These are phyloP conservation scores for Fusarium udum DNA, from an alignment of 2,329 filamentous ascomycete species.

Conservation along the genomic window DNA sequence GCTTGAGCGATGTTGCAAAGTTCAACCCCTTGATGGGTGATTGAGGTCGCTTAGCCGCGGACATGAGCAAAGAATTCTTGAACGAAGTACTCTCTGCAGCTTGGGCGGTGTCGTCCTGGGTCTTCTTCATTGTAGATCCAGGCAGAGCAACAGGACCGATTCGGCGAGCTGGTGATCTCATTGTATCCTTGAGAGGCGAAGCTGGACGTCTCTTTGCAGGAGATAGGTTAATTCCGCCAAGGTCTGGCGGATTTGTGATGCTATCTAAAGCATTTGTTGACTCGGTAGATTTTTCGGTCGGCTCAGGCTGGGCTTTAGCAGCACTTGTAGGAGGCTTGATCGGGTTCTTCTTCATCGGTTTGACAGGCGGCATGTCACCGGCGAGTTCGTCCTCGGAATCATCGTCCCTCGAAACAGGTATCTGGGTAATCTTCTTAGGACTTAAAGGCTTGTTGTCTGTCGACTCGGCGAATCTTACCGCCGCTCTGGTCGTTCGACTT, in stretches of 20 bases:
- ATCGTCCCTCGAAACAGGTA: conserved; percentile 59
- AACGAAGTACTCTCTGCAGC: conserved; percentile 45
- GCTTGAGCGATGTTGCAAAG: conserved; percentile 39
- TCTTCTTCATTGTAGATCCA: conserved; percentile 47
- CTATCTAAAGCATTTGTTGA: conserved; percentile 44
- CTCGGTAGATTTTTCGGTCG: conserved; percentile 30
- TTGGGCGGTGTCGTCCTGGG: conserved; percentile 14
- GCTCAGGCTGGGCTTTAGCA: conserved; percentile 17
- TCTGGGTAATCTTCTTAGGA: conserved; percentile 72
- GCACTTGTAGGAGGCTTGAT: conserved; percentile 56
- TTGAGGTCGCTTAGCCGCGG: conserved; percentile 61
- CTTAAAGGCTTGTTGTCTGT: conserved; percentile 64
- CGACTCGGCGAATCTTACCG: conserved; percentile 45
- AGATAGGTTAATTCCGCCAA: conserved; percentile 56
- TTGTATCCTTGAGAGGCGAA: conserved; percentile 63
- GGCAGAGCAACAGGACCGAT: conserved; percentile 46
- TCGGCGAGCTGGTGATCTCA: conserved; percentile 65
- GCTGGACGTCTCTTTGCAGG: conserved; percentile 64
- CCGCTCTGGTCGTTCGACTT: conserved; percentile 49
- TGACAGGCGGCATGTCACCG: conserved; percentile 60
- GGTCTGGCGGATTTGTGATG: conserved; percentile 49
- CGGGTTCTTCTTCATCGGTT: conserved; percentile 64
- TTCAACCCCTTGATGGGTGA: conserved; percentile 55
- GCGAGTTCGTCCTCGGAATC: conserved; percentile 69
- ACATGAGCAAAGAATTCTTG: conserved; percentile 58